These are phyloP conservation scores for Alloteropsis semialata DNA, from an alignment of 176 grass and related monocot genomes.

Conservation along the genomic window DNA sequence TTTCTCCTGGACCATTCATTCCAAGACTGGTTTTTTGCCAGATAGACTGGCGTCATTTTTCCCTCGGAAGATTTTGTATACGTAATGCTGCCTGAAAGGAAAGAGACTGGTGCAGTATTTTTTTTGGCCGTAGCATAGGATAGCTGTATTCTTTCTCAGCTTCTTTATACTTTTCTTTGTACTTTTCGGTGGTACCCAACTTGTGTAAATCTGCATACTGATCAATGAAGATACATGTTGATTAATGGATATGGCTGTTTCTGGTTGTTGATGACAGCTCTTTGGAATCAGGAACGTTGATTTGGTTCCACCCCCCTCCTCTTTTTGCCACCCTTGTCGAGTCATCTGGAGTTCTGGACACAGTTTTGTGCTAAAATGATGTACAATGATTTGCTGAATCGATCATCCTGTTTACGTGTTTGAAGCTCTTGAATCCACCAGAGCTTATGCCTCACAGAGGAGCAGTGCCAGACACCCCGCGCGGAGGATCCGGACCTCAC, in stretches of 20 bases:
- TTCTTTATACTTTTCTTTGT: background rate
- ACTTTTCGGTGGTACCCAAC: background rate
- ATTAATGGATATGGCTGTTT: background rate
- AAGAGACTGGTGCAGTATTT: conserved; percentile 2
- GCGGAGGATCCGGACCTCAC: background rate
- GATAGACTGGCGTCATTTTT: background rate
- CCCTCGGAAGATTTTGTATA: conserved; percentile 9
- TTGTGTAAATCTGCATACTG: conserved; percentile 7
- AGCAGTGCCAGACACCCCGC: background rate
- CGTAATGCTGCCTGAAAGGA: conserved; percentile 10
- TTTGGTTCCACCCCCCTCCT: background rate
- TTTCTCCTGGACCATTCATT: background rate
- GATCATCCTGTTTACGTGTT: background rate
- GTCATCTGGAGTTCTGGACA: background rate
- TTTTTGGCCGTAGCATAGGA: conserved; percentile 15
- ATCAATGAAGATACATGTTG: conserved; percentile 5
- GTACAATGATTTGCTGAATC: background rate
- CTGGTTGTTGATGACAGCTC: background rate
- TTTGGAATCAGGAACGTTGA: background rate
- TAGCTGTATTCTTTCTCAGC: conserved; percentile 2
- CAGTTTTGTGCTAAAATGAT: background rate
- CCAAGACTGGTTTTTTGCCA: background rate
- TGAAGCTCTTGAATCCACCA: background rate
- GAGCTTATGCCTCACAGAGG: background rate
- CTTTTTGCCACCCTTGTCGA: background rate